Evolutionary conservation across 1,139 yeast genomes (phyloP).

Genomic region (Taphrina communis): DNA sequence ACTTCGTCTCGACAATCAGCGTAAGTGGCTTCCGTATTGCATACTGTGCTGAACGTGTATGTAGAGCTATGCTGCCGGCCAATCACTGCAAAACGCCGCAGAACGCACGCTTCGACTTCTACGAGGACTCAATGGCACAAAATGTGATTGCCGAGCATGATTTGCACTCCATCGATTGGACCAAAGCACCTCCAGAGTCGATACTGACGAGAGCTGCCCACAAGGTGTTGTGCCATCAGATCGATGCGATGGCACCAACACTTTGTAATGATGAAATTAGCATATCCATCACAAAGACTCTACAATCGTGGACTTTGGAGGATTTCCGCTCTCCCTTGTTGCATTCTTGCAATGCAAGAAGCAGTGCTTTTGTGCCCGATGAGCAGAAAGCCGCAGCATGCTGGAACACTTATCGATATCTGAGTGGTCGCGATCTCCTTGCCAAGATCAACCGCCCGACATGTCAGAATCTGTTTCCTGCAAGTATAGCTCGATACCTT

Average conservation of each 20-base stretch:
- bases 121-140: conserved; percentile 20
- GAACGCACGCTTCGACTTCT: conserved; percentile 27
- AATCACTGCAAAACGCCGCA: conserved; percentile 25
- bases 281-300: conserved; percentile 3
- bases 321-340: background rate
- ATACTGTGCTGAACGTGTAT: background rate
- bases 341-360: conserved; percentile 7
- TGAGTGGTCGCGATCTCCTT: conserved; percentile 7
- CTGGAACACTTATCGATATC: conserved; percentile 18
- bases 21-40: background rate
- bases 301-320: background rate
- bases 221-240: background rate
- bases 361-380: background rate
- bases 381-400: background rate
- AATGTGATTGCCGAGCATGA: conserved; percentile 4
- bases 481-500: conserved; percentile 13
- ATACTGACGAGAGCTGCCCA: background rate
- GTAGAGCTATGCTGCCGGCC: conserved; percentile 29
- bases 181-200: background rate
- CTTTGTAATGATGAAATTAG: conserved; percentile 1
- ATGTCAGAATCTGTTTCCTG: conserved; percentile 15
- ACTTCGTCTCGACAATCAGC: background rate
- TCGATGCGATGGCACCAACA: background rate
- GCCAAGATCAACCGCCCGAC: background rate
- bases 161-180: conserved; percentile 18